Conservation (phyloP, 805 yeast genomes). For the Metschnikowia lachancei region DNA sequence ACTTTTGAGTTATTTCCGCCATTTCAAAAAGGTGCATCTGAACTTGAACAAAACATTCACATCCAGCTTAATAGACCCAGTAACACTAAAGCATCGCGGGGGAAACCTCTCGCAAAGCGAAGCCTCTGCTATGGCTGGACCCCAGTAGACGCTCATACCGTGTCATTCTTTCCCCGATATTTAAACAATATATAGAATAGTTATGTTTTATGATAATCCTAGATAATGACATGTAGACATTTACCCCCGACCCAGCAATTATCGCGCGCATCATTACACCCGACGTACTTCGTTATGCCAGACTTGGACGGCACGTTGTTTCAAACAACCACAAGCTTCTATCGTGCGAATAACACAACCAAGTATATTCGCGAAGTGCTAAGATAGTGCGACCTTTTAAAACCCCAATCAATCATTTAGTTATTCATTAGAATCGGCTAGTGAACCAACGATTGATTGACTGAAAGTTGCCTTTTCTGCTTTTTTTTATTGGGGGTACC, state of each 20-base stretch:
- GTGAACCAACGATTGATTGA: background rate
- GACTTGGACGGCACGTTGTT: background rate
- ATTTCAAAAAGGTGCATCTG: slow-evolving; percentile 28
- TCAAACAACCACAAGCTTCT: background rate
- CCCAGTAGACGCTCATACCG: background rate
- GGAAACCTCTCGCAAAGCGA: slow-evolving; percentile 4
- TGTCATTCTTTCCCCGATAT: too few relatives aligned
- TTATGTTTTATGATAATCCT: too few relatives aligned
- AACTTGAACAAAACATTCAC: slow-evolving; percentile 17
- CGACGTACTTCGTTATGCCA: background rate
- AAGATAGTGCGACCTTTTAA: slow-evolving; percentile 1
- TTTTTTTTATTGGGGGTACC: background rate
- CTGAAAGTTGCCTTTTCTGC: background rate
- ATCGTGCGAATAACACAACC: background rate
- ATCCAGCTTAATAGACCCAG: slow-evolving; percentile 16
- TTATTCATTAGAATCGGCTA: too few relatives aligned
- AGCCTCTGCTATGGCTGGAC: background rate
- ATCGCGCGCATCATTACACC: slow-evolving; percentile 2
- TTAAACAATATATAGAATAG: too few relatives aligned
- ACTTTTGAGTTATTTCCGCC: slow-evolving; percentile 29
- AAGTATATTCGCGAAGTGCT: background rate
- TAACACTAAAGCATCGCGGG: slow-evolving; percentile 14
- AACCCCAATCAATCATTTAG: background rate
- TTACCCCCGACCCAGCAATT: background rate
- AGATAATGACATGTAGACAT: too few relatives aligned